Evolutionary conservation across 1,284 basidiomycete genomes (phyloP), one percentile per base, ranked within the genome.

Genomic region (Cutaneotrichosporon cyanovorans): DNA sequence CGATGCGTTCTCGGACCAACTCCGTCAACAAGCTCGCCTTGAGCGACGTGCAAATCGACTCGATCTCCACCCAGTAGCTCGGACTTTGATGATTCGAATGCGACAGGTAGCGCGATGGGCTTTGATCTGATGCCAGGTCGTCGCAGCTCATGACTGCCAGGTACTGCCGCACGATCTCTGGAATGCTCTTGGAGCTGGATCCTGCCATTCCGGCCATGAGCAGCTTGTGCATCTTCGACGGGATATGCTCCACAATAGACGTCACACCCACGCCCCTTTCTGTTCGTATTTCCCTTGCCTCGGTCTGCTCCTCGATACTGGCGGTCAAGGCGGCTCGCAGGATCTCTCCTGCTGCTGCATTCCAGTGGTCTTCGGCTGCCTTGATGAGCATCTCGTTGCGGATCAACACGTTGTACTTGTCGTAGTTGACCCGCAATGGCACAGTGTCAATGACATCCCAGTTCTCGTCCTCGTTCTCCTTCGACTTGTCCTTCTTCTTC

Each of bases 401-500:
- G 40, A 96, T 81, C 59, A 88, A 83, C 28, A 91, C 76, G 58
- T 87, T 83, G 71, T 92, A 93, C 57, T 82, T 84, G 57, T 92
- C 85, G 62, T 83, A 85, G 71, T 93, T 90, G 45, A 96, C 78
- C 37, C 67, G 57, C 25, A 72, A 46, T 55, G 47, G 37, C 57
- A 51, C 30, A 56, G 50, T 53, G 44, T 50, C 55, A 30, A 46
- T 4, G 3, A 54, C 48, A 5, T 45, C 37, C 44, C 46, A 54
- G 21, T 36, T 25, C 19, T 39, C 48, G 19, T 45, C 45, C 42
- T 45, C 59, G 48, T 34, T 51, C 46, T 39, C 50, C 22, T 25
- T 18, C 7, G 19, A 15, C 33, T 38, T 47, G 20, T 33, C 30
- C 43, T 42, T 45, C 48, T 45, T 45, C 23, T 39, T 33, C 41